A percentile compares a stretch with the other conserved stretches of the same genome.
phyloP scores from a whole-genome alignment of 495 filamentous ascomycete species.

The Delitschia confertaspora region DNA sequence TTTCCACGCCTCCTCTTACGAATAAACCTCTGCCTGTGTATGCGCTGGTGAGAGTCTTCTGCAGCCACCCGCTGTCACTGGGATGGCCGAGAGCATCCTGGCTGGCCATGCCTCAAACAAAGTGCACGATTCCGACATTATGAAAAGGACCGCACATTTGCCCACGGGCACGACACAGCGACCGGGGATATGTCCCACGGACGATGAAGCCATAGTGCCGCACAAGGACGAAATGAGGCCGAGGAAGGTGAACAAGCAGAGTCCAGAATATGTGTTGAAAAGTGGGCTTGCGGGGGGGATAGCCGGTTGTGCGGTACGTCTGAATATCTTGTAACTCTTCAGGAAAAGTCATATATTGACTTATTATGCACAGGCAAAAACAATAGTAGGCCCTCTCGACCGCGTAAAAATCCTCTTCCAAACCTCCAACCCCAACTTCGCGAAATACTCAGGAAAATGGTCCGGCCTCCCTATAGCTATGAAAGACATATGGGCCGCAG shows the following conservation, averaged over 20 bases:
- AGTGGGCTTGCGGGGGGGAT: constrained; percentile 79
- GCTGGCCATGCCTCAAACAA: constrained; percentile 11
- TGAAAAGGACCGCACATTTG: constrained; percentile 17
- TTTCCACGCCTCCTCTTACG: too few relatives aligned
- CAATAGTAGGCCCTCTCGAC: constrained; percentile 88
- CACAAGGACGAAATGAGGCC: constrained; percentile 27
- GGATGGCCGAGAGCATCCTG: constrained; percentile 17
- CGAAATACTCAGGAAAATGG: constrained; percentile 86
- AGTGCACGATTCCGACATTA: constrained; percentile 13
- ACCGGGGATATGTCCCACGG: constrained; percentile 30
- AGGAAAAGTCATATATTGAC: neutral
- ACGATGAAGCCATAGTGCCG: constrained; percentile 35
- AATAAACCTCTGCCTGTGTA: too few relatives aligned
- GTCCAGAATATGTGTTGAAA: constrained; percentile 69
- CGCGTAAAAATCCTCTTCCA: constrained; percentile 99
- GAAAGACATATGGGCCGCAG: constrained; percentile 65
- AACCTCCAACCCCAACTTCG: constrained; percentile 84
- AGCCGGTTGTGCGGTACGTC: constrained; percentile 64
- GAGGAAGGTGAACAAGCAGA: constrained; percentile 55
- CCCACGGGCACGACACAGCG: neutral
- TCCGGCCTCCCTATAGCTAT: constrained; percentile 68
- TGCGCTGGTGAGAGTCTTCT: too few relatives aligned
- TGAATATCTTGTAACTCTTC: neutral
- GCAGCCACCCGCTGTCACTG: too few relatives aligned
- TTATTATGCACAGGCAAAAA: constrained; percentile 65